Conservation (phyloP, 805 yeast genomes). For the Candida wancherniae region DNA sequence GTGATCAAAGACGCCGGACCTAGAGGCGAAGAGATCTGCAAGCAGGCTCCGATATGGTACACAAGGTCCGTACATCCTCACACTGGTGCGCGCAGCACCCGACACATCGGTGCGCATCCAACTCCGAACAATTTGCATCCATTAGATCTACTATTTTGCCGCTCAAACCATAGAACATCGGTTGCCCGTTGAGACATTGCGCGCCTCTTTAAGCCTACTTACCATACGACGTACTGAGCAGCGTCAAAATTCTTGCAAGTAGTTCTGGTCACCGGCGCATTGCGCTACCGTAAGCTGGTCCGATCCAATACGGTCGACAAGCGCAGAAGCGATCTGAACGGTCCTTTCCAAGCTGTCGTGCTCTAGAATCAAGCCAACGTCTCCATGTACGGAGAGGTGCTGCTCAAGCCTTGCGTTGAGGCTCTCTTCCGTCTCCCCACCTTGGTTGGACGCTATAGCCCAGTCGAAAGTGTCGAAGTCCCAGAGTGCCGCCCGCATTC, state of each 20-base stretch:
- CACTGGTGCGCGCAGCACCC: no score
- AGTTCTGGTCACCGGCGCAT: constrained; percentile 66
- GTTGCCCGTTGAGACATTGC: no score
- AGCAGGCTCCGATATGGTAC: no score
- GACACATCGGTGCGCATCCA: no score
- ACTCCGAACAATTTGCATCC: no score
- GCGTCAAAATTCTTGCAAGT: constrained; percentile 47
- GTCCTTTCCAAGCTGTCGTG: constrained; percentile 74
- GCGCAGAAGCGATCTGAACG: constrained; percentile 62
- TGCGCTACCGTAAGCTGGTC: constrained; percentile 70
- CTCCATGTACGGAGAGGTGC: constrained; percentile 39
- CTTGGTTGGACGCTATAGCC: constrained; percentile 45
- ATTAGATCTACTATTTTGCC: no score
- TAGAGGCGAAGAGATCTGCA: no score
- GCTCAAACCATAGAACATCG: no score
- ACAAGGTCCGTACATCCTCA: no score
- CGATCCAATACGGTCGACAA: constrained; percentile 43
- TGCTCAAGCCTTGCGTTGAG: constrained; percentile 51
- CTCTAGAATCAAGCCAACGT: constrained; percentile 70
- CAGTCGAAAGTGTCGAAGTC: constrained; percentile 90
- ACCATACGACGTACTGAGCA: no score
- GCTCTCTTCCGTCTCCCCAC: constrained; percentile 46
- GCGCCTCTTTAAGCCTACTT: no score
- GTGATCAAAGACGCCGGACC: no score
- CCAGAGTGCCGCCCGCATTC: constrained; percentile 87